Conservation (phyloP, 2,329 filamentous ascomycete species). For the Fusarium cicatricum region DNA sequence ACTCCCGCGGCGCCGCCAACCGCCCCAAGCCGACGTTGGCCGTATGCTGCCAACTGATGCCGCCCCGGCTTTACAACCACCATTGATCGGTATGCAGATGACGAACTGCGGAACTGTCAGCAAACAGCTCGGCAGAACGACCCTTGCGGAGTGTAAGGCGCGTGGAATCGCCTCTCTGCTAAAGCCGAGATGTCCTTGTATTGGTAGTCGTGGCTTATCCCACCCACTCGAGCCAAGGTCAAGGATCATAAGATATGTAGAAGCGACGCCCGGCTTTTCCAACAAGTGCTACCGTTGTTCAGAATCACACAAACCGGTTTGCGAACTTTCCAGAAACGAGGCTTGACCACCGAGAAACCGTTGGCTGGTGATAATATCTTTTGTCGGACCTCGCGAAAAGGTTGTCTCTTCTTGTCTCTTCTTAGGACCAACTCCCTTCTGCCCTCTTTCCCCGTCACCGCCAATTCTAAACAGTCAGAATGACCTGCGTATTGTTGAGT, state of each 20-base stretch:
- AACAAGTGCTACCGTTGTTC: constrained; percentile 14
- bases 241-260: constrained; percentile 24
- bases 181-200: constrained; percentile 29
- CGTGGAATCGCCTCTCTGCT: constrained; percentile 12
- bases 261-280: constrained; percentile 13
- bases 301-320: constrained; percentile 10
- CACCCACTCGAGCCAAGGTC: constrained; percentile 4
- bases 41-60: constrained; percentile 35
- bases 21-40: constrained; percentile 53
- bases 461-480: constrained; percentile 41
- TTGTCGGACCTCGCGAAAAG: constrained; percentile 1
- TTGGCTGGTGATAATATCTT: constrained; percentile 2
- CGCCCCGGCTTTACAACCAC: constrained; percentile 28
- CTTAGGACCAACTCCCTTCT: not conserved
- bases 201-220: constrained; percentile 23
- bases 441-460: not conserved
- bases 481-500: constrained; percentile 62
- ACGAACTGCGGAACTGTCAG: constrained; percentile 33
- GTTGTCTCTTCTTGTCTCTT: constrained; percentile 1
- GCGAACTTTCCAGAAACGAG: constrained; percentile 6
- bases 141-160: constrained; percentile 19
- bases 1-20: constrained; percentile 45
- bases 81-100: constrained; percentile 10
- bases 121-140: constrained; percentile 24
- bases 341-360: not conserved